Conservation (phyloP, 345 rosid species). For the Heritiera littoralis region DNA sequence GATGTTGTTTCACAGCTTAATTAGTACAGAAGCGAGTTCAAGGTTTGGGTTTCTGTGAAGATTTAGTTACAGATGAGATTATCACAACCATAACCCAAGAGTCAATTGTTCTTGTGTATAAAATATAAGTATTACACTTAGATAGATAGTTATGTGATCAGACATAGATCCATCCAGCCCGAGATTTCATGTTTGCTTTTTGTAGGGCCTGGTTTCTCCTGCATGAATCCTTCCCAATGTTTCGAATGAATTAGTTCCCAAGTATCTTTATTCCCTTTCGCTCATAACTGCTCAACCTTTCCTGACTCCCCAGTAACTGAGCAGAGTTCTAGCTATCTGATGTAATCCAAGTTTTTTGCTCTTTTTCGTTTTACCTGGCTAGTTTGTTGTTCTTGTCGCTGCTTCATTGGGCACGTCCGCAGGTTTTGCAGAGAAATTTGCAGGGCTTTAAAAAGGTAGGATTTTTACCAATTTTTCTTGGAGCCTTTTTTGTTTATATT, state of each 20-base stretch:
- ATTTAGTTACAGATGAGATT: conserved; percentile 14
- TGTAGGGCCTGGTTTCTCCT: conserved; percentile 20
- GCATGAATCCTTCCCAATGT: conserved; percentile 6
- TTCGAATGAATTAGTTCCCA: conserved; percentile 14
- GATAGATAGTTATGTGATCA: background rate
- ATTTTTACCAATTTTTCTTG: conserved; percentile 15
- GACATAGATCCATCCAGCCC: conserved; percentile 18
- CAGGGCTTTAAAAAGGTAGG: conserved; percentile 42
- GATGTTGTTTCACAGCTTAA: background rate
- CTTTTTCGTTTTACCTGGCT: conserved; percentile 24
- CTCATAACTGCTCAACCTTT: conserved; percentile 24
- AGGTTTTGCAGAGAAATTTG: conserved; percentile 38
- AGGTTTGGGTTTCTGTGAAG: background rate
- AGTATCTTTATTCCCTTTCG: conserved; percentile 18
- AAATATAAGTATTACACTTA: background rate
- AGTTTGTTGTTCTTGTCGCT: conserved; percentile 48
- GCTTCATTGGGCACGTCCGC: conserved; percentile 44
- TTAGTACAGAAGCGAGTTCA: background rate
- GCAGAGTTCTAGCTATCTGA: conserved; percentile 19
- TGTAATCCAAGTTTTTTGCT: conserved; percentile 23
- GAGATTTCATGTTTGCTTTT: conserved; percentile 21
- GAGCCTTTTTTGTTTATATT: background rate
- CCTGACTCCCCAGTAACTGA: conserved; percentile 22
- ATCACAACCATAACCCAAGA: conserved; percentile 13
- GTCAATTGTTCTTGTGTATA: conserved; percentile 1